Percentiles rank a stretch among this genome's conserved stretches.
These are phyloP conservation scores for Daldinia childiae DNA, from an alignment of 495 filamentous ascomycete species.

Conservation along the genomic window DNA sequence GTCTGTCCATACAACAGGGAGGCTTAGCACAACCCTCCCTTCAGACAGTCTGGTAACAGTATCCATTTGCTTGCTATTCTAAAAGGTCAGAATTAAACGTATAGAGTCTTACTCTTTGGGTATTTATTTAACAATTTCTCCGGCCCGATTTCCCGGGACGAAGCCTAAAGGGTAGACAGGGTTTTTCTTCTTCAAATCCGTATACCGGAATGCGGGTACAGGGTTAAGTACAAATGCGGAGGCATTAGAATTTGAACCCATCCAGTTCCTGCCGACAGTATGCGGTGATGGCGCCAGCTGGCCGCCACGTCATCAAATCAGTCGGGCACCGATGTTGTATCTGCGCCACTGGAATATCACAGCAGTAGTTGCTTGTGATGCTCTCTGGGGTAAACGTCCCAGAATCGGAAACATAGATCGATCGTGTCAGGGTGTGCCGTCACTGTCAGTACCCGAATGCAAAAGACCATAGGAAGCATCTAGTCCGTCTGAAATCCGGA, in stretches of 20 bases:
- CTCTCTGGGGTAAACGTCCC: background rate
- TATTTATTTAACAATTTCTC: background rate
- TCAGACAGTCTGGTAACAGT: background rate
- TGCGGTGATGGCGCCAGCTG: background rate
- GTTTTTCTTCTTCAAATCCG: background rate
- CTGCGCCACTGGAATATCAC: conserved; percentile 1
- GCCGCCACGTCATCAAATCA: background rate
- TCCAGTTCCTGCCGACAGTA: background rate
- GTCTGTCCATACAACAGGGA: background rate
- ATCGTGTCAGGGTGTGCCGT: background rate
- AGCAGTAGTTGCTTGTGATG: background rate
- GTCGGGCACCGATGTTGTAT: background rate
- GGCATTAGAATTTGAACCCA: background rate
- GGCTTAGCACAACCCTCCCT: background rate
- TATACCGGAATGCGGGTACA: background rate
- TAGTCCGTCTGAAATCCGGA: background rate
- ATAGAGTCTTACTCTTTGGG: background rate
- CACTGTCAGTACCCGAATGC: background rate
- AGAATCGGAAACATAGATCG: background rate
- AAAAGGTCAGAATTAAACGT: background rate
- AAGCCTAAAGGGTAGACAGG: background rate
- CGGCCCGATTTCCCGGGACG: background rate
- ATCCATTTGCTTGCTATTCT: background rate
- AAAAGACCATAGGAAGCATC: background rate
- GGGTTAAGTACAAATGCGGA: conserved; percentile 4